phyloP scores from a whole-genome alignment of 2,329 filamentous ascomycete genomes.

The Colletotrichum plurivorum region DNA sequence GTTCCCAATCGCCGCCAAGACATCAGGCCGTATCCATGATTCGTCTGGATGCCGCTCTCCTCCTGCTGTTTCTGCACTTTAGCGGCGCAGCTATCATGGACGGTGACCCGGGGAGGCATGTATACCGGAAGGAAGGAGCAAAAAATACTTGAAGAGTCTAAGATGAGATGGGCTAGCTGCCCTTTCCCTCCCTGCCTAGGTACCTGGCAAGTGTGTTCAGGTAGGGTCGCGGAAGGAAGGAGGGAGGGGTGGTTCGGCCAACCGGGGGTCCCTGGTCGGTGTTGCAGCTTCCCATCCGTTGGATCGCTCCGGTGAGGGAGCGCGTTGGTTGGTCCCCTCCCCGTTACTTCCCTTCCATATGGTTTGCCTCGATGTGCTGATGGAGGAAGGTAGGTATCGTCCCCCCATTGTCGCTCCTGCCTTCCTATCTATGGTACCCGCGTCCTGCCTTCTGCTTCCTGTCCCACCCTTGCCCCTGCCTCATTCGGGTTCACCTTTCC shows the following conservation, averaged over 20 bases:
- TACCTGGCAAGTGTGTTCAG: not conserved
- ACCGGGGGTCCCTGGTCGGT: constrained; percentile 9
- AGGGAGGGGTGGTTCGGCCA: constrained; percentile 23
- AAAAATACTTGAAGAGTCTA: not conserved
- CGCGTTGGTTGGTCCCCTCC: constrained; percentile 29
- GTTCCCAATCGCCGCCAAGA: constrained; percentile 26
- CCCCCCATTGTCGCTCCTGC: not conserved
- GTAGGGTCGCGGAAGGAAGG: constrained; percentile 33
- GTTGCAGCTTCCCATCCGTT: constrained; percentile 33
- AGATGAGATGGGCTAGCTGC: constrained; percentile 12
- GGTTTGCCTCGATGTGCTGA: constrained; percentile 10
- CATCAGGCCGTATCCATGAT: not conserved
- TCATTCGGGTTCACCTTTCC: constrained; percentile 2
- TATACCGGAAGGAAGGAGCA: constrained; percentile 7
- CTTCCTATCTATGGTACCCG: not conserved
- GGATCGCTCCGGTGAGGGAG: constrained; percentile 28
- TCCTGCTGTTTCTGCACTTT: constrained; percentile 7
- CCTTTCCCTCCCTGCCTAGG: not conserved
- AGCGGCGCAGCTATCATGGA: constrained; percentile 35
- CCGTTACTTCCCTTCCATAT: constrained; percentile 5
- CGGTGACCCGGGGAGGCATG: constrained; percentile 17
- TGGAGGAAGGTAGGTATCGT: not conserved
- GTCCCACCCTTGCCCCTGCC: constrained; percentile 5
- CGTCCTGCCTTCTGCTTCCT: too few relatives aligned
- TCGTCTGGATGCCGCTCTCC: constrained; percentile 4